phyloP scores from a whole-genome alignment of 345 rosid species.

The Triadica sebifera region DNA sequence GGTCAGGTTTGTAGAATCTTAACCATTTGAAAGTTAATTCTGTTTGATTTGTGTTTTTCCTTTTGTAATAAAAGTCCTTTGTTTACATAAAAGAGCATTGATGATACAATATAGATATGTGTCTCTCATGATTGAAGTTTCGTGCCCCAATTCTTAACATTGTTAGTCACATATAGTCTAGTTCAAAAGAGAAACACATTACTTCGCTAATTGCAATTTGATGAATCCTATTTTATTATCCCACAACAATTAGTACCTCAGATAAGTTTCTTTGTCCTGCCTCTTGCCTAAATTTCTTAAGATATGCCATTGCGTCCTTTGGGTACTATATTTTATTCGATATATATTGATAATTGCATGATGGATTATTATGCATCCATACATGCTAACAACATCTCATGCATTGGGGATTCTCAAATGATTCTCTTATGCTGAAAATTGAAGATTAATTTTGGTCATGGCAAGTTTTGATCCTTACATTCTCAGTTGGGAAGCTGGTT shows the following conservation, averaged over 20 bases:
- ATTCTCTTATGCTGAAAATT: neutral
- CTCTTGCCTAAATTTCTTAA: neutral
- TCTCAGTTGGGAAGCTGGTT: constrained; percentile 87
- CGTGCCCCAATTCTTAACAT: too few relatives aligned
- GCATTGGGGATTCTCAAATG: neutral
- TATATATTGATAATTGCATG: neutral
- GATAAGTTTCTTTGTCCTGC: neutral
- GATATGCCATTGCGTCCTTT: neutral
- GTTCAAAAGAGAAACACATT: neutral
- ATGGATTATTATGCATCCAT: too few relatives aligned
- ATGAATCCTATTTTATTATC: neutral
- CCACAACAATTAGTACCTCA: neutral
- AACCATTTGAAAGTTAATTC: too few relatives aligned
- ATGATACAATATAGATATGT: neutral
- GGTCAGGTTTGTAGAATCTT: too few relatives aligned
- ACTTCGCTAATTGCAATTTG: neutral
- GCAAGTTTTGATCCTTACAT: constrained; percentile 17
- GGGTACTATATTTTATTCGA: neutral
- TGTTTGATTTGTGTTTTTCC: neutral
- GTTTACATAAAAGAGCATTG: neutral
- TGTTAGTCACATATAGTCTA: constrained; percentile 5
- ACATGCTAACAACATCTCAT: neutral
- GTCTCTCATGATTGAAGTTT: neutral
- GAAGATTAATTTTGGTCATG: constrained; percentile 2
- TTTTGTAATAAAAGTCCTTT: neutral